Percentiles rank a stretch among this genome's conserved stretches.
These are phyloP conservation scores for Neonectria magnoliae DNA, from an alignment of 2,329 filamentous ascomycete genomes.

Conservation along the genomic window DNA sequence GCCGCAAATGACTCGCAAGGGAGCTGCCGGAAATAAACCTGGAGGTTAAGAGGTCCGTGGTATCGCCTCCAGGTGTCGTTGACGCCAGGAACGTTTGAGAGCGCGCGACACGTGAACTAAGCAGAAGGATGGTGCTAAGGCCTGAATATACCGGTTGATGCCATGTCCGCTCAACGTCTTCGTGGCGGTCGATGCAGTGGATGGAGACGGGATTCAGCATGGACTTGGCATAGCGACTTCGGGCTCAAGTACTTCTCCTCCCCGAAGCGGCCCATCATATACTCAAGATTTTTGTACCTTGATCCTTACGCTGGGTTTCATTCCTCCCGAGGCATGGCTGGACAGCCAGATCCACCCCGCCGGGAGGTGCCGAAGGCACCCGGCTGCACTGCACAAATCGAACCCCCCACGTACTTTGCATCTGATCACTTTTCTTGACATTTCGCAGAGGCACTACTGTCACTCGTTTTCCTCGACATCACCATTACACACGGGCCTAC, in stretches of 20 bases:
- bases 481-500: neutral
- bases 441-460: neutral
- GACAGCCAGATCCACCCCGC: neutral
- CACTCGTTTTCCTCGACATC: neutral
- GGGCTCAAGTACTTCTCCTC: conserved; percentile 3
- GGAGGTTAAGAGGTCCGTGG: conserved; percentile 1
- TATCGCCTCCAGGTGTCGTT: conserved; percentile 2
- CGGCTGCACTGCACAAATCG: neutral
- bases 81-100: conserved; percentile 5
- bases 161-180: conserved; percentile 30
- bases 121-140: conserved; percentile 15
- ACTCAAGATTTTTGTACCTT: conserved; percentile 10
- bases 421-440: neutral
- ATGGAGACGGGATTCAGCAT: no score
- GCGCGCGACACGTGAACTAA: conserved; percentile 21
- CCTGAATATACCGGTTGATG: conserved; percentile 18
- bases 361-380: conserved; percentile 1
- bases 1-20: conserved; percentile 27
- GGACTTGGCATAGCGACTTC: conserved; percentile 25
- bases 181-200: conserved; percentile 32
- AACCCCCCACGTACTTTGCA: neutral
- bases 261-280: neutral
- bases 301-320: conserved; percentile 11
- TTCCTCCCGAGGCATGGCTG: conserved; percentile 17
- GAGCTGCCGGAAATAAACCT: conserved; percentile 22